Base-by-base conservation (phyloP, 768 basidiomycete species). In the Terana coerulea region DNA sequence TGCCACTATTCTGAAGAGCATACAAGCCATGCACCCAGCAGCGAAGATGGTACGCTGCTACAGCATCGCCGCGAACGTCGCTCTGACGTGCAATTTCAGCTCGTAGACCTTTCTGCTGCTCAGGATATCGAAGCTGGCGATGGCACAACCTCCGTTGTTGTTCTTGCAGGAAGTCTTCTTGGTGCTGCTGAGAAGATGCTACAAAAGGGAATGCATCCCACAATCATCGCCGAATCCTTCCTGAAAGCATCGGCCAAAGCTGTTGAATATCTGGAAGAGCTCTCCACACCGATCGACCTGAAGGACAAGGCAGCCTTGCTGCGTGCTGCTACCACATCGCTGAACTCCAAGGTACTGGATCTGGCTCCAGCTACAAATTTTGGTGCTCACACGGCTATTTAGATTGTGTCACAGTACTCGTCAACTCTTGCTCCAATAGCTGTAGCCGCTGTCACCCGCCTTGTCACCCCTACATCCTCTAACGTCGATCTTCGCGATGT, bases 321-420 rank as follows among this genome's bases (percentile, higher is more conserved):
- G 14, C 85, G 92, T 39, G 97, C 95, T 14, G 97, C 97, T 5
- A 93, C 87, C 62, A 99, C 97, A 0, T 92, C 89, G 28, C 73
- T 99, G 22, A 98, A 95, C 72, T 98, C 97, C 35, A 99, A 99
- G 76, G 95, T 88, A 30, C n/a, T 26, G n/a, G n/a, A n/a, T n/a
- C n/a, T n/a, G n/a, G n/a, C n/a, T n/a, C n/a, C 19, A 7, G 15
- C 12, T 15, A 25, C 1, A 31, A 12, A 30, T n/a, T n/a, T n/a
- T n/a, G n/a, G n/a, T n/a, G n/a, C n/a, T n/a, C n/a, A 8, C 22
- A 30, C 2, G 41, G 17, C 5, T 2, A 26, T 19, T 11, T 63
- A 98, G 95, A 97, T 99, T 61, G 97, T 98, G 35, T 98, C 97
- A 15, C 97, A 98, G 78, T 98, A 98, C 68, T 98, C 97, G 3